These are phyloP conservation scores for Ensete glaucum DNA, from an alignment of 176 grass and related monocot species.

Conservation along the genomic window DNA sequence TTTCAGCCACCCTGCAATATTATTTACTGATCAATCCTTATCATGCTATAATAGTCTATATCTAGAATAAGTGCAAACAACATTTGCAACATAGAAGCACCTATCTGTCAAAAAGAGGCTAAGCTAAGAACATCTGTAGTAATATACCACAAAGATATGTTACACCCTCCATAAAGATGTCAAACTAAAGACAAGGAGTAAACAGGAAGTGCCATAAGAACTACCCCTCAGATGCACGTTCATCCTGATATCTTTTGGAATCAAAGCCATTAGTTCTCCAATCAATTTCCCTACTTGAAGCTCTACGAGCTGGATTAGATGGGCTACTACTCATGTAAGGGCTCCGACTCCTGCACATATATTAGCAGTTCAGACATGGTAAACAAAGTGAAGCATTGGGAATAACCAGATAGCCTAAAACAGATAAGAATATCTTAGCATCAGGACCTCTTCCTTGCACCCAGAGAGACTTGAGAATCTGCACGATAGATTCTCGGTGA, in stretches of 20 bases:
- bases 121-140: neutral
- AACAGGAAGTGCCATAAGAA: neutral
- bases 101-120: slow-evolving; percentile 25
- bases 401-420: slow-evolving; percentile 10
- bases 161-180: neutral
- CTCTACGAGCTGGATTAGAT: slow-evolving; percentile 30
- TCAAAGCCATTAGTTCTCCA: slow-evolving; percentile 32
- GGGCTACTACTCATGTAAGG: slow-evolving; percentile 47
- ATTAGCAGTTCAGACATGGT: neutral
- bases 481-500: slow-evolving; percentile 30
- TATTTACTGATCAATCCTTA: neutral
- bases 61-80: slow-evolving; percentile 1
- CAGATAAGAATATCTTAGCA: slow-evolving; percentile 10
- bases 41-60: neutral
- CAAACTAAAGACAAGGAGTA: neutral
- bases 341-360: slow-evolving; percentile 53
- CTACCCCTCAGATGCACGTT: slow-evolving; percentile 42
- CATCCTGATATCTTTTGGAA: slow-evolving; percentile 23
- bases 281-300: slow-evolving; percentile 38
- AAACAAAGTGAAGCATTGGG: neutral
- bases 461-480: slow-evolving; percentile 35
- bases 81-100: slow-evolving; percentile 17
- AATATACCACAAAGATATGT: neutral
- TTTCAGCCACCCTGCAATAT: slow-evolving; percentile 21
- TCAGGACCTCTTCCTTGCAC: slow-evolving; percentile 41